Evolutionary conservation across 2,329 filamentous ascomycete genomes (phyloP).

Genomic region (Fusarium redolens): DNA sequence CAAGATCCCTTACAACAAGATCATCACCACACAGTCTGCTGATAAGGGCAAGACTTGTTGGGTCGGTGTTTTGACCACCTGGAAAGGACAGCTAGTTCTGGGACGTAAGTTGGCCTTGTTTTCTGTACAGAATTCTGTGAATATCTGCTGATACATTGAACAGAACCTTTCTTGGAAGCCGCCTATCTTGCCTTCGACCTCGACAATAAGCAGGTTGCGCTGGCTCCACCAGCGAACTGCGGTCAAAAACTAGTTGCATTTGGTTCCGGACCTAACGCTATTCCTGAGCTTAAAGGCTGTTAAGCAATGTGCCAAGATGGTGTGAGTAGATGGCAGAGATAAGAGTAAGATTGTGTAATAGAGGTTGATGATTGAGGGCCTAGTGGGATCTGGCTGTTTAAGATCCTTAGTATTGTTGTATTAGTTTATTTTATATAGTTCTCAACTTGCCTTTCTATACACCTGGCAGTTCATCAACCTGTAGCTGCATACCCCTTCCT

Average conservation of each 20-base stretch:
- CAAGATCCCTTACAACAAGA: neutral
- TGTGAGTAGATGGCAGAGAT: no score
- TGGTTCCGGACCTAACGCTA: neutral
- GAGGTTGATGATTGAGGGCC: no score
- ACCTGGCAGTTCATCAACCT: no score
- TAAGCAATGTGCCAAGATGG: no score
- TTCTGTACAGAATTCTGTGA: fast-evolving
- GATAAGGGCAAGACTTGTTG: neutral
- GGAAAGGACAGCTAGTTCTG: neutral
- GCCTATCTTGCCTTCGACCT: neutral
- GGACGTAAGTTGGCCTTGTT: neutral
- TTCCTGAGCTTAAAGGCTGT: neutral
- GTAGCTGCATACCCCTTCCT: no score
- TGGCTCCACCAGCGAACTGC: neutral
- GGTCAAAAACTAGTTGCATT: neutral
- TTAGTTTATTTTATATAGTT: no score
- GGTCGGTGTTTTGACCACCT: neutral
- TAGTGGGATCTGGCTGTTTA: no score
- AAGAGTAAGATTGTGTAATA: no score
- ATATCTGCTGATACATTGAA: neutral
- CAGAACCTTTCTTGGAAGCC: neutral
- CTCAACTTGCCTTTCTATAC: no score
- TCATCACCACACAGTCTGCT: neutral
- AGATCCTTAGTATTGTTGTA: no score
- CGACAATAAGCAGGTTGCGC: neutral